Base-by-base conservation (phyloP, 169 alveolate genomes). In the Nephromyces sp. region DNA sequence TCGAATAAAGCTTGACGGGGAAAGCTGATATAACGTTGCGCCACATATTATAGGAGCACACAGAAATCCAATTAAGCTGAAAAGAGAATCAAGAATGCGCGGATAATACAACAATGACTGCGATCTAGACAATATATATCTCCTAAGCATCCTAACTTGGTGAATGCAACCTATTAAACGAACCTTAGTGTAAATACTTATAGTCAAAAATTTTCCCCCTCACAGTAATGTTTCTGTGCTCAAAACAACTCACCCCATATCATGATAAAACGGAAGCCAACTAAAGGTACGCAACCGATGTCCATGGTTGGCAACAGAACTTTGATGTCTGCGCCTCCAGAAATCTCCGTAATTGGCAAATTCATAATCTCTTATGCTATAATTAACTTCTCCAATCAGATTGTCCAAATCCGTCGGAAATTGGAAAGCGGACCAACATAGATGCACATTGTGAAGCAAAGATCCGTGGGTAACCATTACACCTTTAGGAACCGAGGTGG, bases 221-320 rank as follows among this genome's bases (percentile, higher is more conserved):
- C 57, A 15, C n/a, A 15, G n/a, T 43, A 15, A 43, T 43, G 25
- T 43, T n/a, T 15, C 57, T 15, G n/a, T 15, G n/a, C n/a, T 15
- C 15, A 43, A 43, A 24, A 22, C 25, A 31, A 51, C 81, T 31
- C 24, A 75, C 81, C 89, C 89, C 89, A 84, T 84, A 70, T 84
- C 89, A 68, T 84, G 89, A 52, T 84, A 84, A 70, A 84, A 80
- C 1, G 89, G 89, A 15, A 84, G 68, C 89, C 89, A 84, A 24
- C 84, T 75, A 53, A 84, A 77, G 32, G 79, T 81, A 15, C 86
- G 66, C 24, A 79, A 51, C 35, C 72, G 52, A 66, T 78, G 80
- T 0, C 87, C 89, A 61, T 64, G 67, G 6, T 35, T 64, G 51
- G 61, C 35, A 32, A 70, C 22, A 15, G 77, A 73, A 1, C 68